These are phyloP conservation scores for Pythium sp. DNA, from an alignment of 352 stramenopile genomes.

Conservation along the genomic window DNA sequence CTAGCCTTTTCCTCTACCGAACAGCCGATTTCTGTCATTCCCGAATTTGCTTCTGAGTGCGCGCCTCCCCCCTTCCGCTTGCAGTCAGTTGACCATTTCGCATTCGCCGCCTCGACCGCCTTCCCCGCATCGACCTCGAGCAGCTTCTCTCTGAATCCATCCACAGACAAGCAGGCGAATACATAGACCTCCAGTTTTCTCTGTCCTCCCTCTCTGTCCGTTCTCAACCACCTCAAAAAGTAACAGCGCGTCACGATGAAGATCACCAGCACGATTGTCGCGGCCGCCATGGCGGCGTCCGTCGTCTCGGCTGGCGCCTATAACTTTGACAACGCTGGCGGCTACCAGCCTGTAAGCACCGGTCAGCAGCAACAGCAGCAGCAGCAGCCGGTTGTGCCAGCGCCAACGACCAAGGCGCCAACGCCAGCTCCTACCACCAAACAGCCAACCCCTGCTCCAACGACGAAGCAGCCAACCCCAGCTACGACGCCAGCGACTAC, in stretches of 20 bases:
- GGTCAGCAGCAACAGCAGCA: constrained; percentile 11
- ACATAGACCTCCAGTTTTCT: constrained; percentile 8
- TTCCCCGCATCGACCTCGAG: constrained; percentile 11
- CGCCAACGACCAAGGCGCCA: not conserved
- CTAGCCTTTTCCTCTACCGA: constrained; percentile 5
- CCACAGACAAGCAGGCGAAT: constrained; percentile 11
- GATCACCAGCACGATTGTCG: constrained; percentile 14
- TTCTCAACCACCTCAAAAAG: constrained; percentile 1
- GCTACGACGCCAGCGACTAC: not conserved
- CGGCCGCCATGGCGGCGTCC: constrained; percentile 13
- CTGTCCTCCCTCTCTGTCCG: constrained; percentile 3
- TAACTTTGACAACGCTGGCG: constrained; percentile 6
- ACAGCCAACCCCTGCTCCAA: not conserved
- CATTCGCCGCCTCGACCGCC: constrained; percentile 13
- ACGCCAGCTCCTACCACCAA: not conserved
- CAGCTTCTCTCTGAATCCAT: constrained; percentile 5
- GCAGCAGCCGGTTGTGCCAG: constrained; percentile 4
- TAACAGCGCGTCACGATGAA: constrained; percentile 5
- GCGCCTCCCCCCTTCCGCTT: not conserved
- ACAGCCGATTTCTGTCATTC: constrained; percentile 7
- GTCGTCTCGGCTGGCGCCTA: constrained; percentile 12
- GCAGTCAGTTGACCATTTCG: constrained; percentile 12
- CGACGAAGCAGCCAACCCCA: not conserved
- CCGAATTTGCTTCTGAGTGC: constrained; percentile 14
- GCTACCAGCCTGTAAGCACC: constrained; percentile 4